Evolutionary conservation across 2,329 filamentous ascomycete genomes (phyloP).

Genomic region (Colletotrichum tamarilloi): DNA sequence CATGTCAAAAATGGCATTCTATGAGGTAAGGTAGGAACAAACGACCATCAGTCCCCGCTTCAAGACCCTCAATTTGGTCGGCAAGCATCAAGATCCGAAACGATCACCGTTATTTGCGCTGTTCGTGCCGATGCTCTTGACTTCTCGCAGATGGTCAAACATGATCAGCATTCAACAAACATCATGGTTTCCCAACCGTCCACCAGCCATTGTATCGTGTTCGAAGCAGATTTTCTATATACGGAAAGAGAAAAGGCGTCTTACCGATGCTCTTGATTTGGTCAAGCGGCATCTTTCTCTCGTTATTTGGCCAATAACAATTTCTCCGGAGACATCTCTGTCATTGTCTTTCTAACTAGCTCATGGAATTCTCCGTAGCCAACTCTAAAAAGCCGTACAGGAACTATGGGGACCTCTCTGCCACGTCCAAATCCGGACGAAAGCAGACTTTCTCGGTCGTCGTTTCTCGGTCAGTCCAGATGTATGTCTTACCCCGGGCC

Average conservation of each 20-base stretch:
- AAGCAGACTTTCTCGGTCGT: slow-evolving; percentile 8
- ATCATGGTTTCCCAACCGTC: background rate
- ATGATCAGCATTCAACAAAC: slow-evolving; percentile 21
- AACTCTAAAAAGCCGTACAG: background rate
- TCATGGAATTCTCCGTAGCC: background rate
- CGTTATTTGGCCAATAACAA: slow-evolving; percentile 16
- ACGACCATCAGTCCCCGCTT: slow-evolving; percentile 13
- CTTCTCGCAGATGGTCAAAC: slow-evolving; percentile 3
- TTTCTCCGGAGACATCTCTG: background rate
- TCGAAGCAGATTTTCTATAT: slow-evolving; percentile 10
- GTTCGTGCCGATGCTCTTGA: background rate
- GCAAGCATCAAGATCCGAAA: slow-evolving; percentile 4
- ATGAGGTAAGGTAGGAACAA: background rate
- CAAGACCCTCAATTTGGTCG: background rate
- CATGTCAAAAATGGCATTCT: background rate
- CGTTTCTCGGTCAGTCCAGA: slow-evolving; percentile 14
- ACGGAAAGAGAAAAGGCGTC: slow-evolving; percentile 17
- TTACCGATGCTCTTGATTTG: slow-evolving; percentile 3
- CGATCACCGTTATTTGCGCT: background rate
- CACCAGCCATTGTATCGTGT: background rate
- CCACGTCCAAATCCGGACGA: slow-evolving; percentile 21
- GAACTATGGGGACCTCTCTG: background rate
- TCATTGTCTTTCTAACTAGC: slow-evolving; percentile 10
- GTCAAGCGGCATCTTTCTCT: slow-evolving; percentile 12
- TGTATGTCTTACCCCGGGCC: slow-evolving; percentile 15